phyloP scores from a whole-genome alignment of 176 grass and related monocot species.

The Hordeum marinum region DNA sequence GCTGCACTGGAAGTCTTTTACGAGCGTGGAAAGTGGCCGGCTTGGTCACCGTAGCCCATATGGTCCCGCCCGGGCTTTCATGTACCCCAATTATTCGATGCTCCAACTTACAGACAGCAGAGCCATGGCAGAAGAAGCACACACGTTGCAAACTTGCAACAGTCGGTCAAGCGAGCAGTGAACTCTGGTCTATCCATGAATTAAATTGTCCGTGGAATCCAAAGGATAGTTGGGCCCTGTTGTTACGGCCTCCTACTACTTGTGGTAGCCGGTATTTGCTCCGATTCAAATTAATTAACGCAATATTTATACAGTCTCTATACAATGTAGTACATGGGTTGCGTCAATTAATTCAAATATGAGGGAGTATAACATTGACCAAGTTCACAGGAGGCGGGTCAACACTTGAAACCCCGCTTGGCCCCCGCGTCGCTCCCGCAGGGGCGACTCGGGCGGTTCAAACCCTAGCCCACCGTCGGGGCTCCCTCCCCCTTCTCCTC shows the following conservation, averaged over 20 bases:
- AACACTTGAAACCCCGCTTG: too few species aligned
- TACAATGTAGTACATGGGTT: too few species aligned
- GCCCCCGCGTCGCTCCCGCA: too few species aligned
- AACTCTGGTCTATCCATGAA: background rate
- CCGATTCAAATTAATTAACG: too few species aligned
- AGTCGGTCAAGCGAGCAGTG: background rate
- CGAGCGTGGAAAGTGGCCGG: background rate
- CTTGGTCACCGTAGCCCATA: background rate
- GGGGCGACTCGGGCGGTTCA: too few species aligned
- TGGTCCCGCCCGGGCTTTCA: background rate
- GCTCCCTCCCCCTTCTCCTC: too few species aligned
- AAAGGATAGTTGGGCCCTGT: background rate
- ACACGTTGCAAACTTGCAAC: background rate
- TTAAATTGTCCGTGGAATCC: background rate
- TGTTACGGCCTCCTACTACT: background rate
- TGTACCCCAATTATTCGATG: background rate
- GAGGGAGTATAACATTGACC: too few species aligned
- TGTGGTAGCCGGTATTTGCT: too few species aligned
- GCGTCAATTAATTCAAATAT: too few species aligned
- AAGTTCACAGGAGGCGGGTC: too few species aligned
- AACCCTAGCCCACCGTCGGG: too few species aligned
- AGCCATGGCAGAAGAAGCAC: background rate
- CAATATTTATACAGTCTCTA: too few species aligned
- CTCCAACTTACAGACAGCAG: background rate
- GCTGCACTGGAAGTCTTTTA: background rate